Evolutionary conservation across 179 eudicot genomes (phyloP).

Genomic region (Nepenthes alata): DNA sequence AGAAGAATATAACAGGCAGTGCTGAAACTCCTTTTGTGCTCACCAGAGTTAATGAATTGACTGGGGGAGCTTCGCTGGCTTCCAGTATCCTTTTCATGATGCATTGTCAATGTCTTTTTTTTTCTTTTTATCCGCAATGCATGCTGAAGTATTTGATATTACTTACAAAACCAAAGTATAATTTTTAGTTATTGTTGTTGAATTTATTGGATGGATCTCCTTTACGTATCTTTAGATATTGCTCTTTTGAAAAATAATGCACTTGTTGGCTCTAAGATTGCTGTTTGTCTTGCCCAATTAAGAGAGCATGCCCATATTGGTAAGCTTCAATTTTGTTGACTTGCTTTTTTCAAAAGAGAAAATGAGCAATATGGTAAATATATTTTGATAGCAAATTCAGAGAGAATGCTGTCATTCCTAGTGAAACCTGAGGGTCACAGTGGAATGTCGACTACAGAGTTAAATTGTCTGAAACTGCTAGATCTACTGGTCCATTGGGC

Average conservation of each 20-base stretch:
- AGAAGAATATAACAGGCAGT: conserved; percentile 68
- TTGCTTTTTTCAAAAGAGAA: no score
- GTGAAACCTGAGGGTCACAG: no score
- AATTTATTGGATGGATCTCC: conserved; percentile 15
- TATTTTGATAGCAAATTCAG: no score
- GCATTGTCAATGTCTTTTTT: background rate
- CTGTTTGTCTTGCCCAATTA: conserved; percentile 50
- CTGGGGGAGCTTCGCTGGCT: conserved; percentile 93
- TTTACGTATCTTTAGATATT: conserved; percentile 43
- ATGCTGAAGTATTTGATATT: background rate
- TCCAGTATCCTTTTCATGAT: conserved; percentile 74
- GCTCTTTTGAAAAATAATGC: conserved; percentile 92
- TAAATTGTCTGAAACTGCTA: no score
- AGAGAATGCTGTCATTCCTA: no score
- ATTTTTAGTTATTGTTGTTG: background rate
- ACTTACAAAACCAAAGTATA: background rate
- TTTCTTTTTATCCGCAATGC: background rate
- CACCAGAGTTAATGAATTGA: conserved; percentile 72
- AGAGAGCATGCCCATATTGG: conserved; percentile 18
- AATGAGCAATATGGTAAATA: no score
- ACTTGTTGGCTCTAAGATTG: conserved; percentile 59
- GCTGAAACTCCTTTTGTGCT: conserved; percentile 97
- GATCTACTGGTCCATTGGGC: no score
- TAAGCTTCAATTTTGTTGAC: conserved; percentile 13
- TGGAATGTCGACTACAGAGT: no score